Evolutionary conservation across 495 filamentous ascomycete species (phyloP), one percentile per base, ranked within the genome.

Genomic region (Penicillium waksmanii): DNA sequence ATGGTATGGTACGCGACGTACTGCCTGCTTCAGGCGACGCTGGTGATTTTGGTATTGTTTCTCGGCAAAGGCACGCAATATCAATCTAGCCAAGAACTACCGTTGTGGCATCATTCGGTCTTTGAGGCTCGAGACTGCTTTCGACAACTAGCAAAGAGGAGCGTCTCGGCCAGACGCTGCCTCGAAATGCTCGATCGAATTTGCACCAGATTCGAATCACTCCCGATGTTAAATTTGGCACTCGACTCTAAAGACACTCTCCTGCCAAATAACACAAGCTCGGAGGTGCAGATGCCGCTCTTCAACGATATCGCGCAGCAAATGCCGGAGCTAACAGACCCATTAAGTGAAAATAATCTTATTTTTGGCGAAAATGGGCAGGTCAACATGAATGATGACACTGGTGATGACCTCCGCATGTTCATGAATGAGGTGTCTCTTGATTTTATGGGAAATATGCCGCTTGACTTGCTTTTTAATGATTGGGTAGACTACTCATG

Each of bases 401-500:
- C 19, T 15, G 46, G 17, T 3, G 31, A 49, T 6, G 49, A 56
- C 15, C 10, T 56, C 8, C 54, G 54, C 27, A 56, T 38, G 54
- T 27, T 56, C 31, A 48, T 56, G 17, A 56, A 56, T 23, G 42
- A 56, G 23, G 54, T 49, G 17, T 56, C 44, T 23, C 31, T 48
- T 7, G 54, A 56, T 38, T 56, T 56, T 15, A 56, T 31, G 15
- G 54, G 54, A 8, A 56, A 46, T 17, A 56, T 56, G 44, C 54
- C 54, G 7, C 54, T 56, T 36, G 54, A 56, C 27, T 21, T 56
- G 15, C 44, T 56, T 36, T 56, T 56, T 10, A 56, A 56, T 27
- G 54, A 56, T 25, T 50, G 54, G 54, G 42, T 50, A 19, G 35
- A 56, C 10, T 49, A 23, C 23, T 44, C 42, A 10, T 44, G 42